These are phyloP conservation scores for Gaertneriomyces semiglobifer DNA, from an alignment of 192 early-diverging fungal genomes.

Conservation along the genomic window DNA sequence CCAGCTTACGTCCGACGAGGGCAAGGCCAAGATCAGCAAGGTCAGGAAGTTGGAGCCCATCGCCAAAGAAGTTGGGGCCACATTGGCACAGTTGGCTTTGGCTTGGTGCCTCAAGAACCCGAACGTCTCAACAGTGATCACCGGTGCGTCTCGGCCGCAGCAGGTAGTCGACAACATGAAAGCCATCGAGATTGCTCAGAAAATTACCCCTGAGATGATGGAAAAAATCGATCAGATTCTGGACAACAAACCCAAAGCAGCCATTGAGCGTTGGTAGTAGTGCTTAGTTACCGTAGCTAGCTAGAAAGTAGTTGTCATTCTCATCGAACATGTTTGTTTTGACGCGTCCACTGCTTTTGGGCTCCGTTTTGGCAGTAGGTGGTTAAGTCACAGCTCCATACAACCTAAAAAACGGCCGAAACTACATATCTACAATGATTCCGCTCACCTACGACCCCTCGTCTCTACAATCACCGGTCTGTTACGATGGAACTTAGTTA, in stretches of 20 bases:
- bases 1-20: conserved; percentile 58
- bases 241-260: conserved; percentile 59
- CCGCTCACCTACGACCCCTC: too few relatives aligned
- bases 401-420: too few relatives aligned
- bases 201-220: conserved; percentile 68
- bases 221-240: conserved; percentile 65
- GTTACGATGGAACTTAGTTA: too few relatives aligned
- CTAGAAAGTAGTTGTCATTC: too few relatives aligned
- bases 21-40: conserved; percentile 64
- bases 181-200: conserved; percentile 52
- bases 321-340: too few relatives aligned
- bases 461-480: too few relatives aligned
- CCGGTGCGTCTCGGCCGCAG: conserved; percentile 62
- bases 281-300: too few relatives aligned
- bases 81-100: conserved; percentile 66
- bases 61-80: conserved; percentile 54
- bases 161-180: conserved; percentile 75
- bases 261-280: conserved; percentile 1
- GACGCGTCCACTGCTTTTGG: too few relatives aligned
- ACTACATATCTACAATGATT: too few relatives aligned
- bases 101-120: conserved; percentile 75
- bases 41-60: conserved; percentile 55
- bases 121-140: conserved; percentile 51
- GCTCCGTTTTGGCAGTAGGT: too few relatives aligned
- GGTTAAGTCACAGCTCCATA: too few relatives aligned